phyloP scores from a whole-genome alignment of 495 filamentous ascomycete genomes.

The Tuber indicum region DNA sequence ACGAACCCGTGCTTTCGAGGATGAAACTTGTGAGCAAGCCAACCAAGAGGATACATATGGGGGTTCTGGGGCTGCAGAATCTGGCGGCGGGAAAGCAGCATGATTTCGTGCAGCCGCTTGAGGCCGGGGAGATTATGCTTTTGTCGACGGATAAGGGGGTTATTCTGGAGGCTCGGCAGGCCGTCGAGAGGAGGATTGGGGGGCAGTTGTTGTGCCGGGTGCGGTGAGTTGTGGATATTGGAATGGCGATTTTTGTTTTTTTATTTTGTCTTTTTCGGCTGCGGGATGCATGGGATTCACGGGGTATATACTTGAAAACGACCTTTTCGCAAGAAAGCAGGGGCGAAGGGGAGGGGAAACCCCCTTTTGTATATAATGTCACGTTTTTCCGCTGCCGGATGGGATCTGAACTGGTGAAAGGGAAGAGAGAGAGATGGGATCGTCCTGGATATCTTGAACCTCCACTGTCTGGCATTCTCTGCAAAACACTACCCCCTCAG shows the following conservation, averaged over 20 bases:
- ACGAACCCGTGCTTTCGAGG: conserved; percentile 69
- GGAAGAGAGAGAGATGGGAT: not conserved
- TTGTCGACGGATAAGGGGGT: conserved; percentile 72
- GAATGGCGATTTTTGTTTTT: conserved; percentile 8
- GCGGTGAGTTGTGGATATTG: conserved; percentile 23
- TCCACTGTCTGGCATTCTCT: not conserved
- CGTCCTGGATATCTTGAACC: not conserved
- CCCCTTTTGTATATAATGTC: not conserved
- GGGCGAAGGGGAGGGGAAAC: not conserved
- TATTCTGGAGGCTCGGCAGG: conserved; percentile 74
- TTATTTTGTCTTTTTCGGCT: not conserved
- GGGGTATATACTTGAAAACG: not conserved
- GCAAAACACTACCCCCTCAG: not conserved
- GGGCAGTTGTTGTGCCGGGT: conserved; percentile 77
- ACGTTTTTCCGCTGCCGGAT: not conserved
- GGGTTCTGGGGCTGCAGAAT: conserved; percentile 52
- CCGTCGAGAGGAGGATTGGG: conserved; percentile 74
- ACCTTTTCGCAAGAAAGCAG: not conserved
- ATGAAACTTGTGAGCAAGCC: conserved; percentile 69
- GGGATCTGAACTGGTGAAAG: not conserved
- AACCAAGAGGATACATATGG: conserved; percentile 62
- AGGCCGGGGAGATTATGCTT: conserved; percentile 77
- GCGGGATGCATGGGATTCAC: not conserved
- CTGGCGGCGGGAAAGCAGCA: conserved; percentile 61
- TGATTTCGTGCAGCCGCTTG: conserved; percentile 62